Conservation (phyloP, 805 yeast genomes). For the Lachancea dasiensis region DNA sequence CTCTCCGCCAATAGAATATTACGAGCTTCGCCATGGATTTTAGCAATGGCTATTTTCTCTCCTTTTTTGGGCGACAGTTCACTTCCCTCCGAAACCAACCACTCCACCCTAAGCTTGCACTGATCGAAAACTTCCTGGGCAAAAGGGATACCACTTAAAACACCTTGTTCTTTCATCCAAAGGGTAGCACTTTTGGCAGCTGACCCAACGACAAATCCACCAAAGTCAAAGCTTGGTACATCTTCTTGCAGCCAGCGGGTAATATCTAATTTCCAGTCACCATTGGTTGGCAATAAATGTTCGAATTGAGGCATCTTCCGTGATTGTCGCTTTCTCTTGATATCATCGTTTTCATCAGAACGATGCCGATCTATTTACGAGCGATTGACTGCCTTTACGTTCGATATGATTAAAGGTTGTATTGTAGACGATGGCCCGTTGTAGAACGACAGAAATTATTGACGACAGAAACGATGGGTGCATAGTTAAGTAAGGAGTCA, state of each 20-base stretch:
- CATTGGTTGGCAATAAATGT: conserved; percentile 65
- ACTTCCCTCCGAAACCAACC: conserved; percentile 74
- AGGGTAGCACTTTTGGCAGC: conserved; percentile 65
- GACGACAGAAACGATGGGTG: no score
- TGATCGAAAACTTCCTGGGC: conserved; percentile 79
- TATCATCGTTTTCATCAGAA: no score
- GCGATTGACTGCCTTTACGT: no score
- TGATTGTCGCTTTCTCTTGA: conserved; percentile 3
- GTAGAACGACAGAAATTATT: no score
- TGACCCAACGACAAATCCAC: conserved; percentile 91
- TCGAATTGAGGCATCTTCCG: conserved; percentile 31
- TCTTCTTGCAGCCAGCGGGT: conserved; percentile 78
- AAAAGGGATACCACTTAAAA: conserved; percentile 82
- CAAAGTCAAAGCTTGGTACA: conserved; percentile 89
- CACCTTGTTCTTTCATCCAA: conserved; percentile 74
- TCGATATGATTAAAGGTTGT: no score
- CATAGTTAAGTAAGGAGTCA: no score
- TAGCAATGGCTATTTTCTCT: conserved; percentile 68
- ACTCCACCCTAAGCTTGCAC: conserved; percentile 61
- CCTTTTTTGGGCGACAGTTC: conserved; percentile 34
- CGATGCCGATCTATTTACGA: no score
- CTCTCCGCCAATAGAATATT: conserved; percentile 79
- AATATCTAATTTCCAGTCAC: conserved; percentile 76
- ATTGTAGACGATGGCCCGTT: no score
- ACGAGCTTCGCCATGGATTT: conserved; percentile 73